phyloP scores from a whole-genome alignment of 306 rosid species.

The Mimosa pudica region DNA sequence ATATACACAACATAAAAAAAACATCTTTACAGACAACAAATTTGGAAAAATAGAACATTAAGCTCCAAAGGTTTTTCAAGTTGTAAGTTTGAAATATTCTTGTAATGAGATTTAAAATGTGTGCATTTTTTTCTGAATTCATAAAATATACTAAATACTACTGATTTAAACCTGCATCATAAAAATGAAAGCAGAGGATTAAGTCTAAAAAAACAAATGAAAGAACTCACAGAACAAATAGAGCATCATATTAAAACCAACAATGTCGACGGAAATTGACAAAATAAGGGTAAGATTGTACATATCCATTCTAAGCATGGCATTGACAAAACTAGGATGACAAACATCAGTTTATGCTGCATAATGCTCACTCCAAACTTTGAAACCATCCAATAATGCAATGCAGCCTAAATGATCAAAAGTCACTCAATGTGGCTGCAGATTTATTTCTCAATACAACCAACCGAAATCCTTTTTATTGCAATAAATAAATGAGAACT shows the following conservation, averaged over 20 bases:
- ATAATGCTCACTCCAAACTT: neutral
- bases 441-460: neutral
- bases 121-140: neutral
- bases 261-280: neutral
- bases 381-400: neutral
- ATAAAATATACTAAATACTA: neutral
- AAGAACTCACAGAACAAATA: neutral
- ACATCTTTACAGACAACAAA: neutral
- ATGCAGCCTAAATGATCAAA: neutral
- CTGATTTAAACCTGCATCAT: neutral
- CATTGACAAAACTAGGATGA: neutral
- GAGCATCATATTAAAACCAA: neutral
- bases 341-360: neutral
- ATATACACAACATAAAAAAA: neutral
- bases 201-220: neutral
- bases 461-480: neutral
- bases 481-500: neutral
- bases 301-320: neutral
- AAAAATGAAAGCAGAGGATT: neutral
- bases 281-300: neutral
- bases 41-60: neutral
- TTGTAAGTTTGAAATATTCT: neutral
- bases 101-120: neutral
- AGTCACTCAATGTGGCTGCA: neutral
- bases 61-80: neutral